phyloP scores from a whole-genome alignment of 1,284 basidiomycete species.

The Trichosporon coremiiforme region DNA sequence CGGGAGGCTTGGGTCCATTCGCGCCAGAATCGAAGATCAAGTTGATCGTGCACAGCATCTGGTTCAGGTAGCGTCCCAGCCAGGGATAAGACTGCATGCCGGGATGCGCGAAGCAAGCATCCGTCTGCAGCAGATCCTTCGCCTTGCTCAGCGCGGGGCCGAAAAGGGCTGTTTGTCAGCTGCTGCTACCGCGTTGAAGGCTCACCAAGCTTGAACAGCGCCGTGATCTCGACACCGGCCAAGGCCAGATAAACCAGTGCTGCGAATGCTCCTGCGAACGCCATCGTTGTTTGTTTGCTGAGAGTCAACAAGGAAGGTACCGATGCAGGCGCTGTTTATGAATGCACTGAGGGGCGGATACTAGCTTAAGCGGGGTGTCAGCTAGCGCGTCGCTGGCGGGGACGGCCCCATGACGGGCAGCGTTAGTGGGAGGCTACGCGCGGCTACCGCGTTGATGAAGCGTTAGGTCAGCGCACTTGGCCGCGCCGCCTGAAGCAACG shows the following conservation, averaged over 20 bases:
- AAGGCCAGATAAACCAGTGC: not conserved
- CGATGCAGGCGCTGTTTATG: not conserved
- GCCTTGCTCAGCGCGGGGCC: not conserved
- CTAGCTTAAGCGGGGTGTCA: not conserved
- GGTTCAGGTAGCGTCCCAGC: slow-evolving; percentile 17
- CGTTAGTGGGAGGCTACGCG: not conserved
- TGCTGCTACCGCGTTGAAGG: not conserved
- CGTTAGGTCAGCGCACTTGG: not conserved
- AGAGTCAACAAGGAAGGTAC: not conserved
- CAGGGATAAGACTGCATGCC: slow-evolving; percentile 17
- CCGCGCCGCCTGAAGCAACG: not conserved
- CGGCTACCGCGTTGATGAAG: not conserved
- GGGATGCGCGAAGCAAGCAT: slow-evolving; percentile 20
- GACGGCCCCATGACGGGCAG: not conserved
- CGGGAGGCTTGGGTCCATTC: slow-evolving; percentile 5
- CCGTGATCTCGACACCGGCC: not conserved
- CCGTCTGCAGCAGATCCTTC: not conserved
- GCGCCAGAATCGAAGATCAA: slow-evolving; percentile 19
- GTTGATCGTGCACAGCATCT: slow-evolving; percentile 26
- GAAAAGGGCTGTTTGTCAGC: not conserved
- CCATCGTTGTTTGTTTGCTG: slow-evolving; percentile 2
- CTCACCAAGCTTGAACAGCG: slow-evolving; percentile 6
- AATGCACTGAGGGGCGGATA: not conserved
- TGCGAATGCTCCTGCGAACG: not conserved
- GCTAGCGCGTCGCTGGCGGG: not conserved